Percentiles rank a stretch among this genome's conserved stretches.
Conservation (phyloP, 805 yeast species). For the Kockiozyma suomiensis region DNA sequence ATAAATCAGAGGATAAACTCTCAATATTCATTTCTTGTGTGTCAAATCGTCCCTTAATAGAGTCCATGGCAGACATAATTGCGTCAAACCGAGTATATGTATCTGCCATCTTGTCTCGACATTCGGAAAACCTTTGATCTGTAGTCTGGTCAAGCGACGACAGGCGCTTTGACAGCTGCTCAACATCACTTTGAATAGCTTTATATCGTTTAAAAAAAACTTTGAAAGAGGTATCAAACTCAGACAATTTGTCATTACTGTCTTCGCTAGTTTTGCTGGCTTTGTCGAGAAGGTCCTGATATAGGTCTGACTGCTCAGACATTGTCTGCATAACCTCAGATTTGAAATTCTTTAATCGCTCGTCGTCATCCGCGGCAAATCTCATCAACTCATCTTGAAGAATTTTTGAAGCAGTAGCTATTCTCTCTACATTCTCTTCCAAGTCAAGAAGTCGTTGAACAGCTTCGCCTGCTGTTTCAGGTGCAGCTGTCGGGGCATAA, state of each 20-base stretch:
- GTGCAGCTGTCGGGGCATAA: slow-evolving; percentile 10
- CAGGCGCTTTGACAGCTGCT: not conserved
- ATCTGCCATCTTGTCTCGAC: not conserved
- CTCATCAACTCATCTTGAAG: slow-evolving; percentile 13
- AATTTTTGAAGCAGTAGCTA: slow-evolving; percentile 6
- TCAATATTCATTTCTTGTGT: not conserved
- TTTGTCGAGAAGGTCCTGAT: not conserved
- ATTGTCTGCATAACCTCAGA: not conserved
- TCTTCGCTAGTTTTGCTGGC: not conserved
- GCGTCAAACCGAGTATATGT: not conserved
- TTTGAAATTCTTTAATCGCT: not conserved
- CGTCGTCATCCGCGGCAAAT: not conserved
- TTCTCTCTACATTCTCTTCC: slow-evolving; percentile 11
- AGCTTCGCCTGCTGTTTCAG: slow-evolving; percentile 15
- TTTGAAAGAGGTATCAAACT: not conserved
- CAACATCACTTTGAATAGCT: not conserved
- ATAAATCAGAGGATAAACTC: not conserved
- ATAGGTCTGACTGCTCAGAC: not conserved
- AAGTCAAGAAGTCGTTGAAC: slow-evolving; percentile 16
- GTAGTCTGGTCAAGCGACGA: not conserved
- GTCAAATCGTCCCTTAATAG: not conserved
- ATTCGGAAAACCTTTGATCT: not conserved
- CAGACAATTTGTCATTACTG: not conserved
- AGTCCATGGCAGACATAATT: not conserved
- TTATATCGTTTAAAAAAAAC: slow-evolving; percentile 6